phyloP scores from a whole-genome alignment of 2,329 filamentous ascomycete species.

The Lithohypha guttulata region DNA sequence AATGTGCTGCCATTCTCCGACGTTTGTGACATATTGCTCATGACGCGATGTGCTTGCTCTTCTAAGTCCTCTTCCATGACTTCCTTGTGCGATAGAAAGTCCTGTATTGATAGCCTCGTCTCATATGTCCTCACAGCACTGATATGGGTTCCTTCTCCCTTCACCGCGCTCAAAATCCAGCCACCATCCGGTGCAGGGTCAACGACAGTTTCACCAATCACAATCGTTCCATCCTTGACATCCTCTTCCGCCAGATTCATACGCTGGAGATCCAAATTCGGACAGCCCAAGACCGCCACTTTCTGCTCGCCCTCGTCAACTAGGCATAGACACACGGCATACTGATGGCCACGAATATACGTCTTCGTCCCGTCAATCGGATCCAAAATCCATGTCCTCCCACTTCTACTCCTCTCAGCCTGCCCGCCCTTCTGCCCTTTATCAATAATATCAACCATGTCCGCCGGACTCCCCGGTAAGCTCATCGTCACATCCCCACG shows the following conservation, averaged over 20 bases:
- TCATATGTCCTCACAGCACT: constrained; percentile 14
- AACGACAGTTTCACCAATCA: constrained; percentile 3
- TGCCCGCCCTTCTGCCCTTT: constrained; percentile 33
- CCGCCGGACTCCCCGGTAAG: constrained; percentile 37
- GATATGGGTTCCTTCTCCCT: constrained; percentile 33
- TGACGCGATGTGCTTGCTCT: background rate
- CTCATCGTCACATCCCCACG: constrained; percentile 24
- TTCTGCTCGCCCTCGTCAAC: constrained; percentile 47
- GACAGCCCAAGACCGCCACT: constrained; percentile 51
- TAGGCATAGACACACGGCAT: constrained; percentile 50
- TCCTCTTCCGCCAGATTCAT: too few species aligned
- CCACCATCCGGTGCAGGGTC: constrained; percentile 2
- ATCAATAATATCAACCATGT: constrained; percentile 54
- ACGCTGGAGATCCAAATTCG: constrained; percentile 36
- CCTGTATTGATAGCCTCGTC: background rate
- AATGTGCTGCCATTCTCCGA: constrained; percentile 4
- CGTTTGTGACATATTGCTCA: background rate
- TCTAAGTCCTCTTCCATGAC: background rate
- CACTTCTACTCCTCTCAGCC: constrained; percentile 29
- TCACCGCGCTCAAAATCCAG: constrained; percentile 40
- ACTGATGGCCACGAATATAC: constrained; percentile 52
- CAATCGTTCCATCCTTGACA: background rate
- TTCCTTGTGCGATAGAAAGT: background rate
- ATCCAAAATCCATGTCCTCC: constrained; percentile 51
- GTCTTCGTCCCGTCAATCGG: constrained; percentile 55